Evolutionary conservation across 371 early-diverging fungal species (phyloP).

Genomic region (Mortierella sp.): DNA sequence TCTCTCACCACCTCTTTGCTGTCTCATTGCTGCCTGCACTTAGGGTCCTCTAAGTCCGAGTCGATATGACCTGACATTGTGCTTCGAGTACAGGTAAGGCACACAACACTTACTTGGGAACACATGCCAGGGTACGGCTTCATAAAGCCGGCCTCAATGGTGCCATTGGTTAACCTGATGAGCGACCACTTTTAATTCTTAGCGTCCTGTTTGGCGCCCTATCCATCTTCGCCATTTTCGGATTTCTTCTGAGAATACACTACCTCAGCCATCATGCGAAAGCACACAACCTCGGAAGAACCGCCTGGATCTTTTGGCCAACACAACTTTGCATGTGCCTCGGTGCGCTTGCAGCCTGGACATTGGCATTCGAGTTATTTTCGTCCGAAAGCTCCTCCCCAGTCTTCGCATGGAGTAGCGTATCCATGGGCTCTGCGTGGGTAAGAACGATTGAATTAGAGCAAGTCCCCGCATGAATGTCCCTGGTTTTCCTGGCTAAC

Average conservation of each 20-base stretch:
- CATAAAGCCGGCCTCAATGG: neutral
- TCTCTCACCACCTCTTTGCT: no score
- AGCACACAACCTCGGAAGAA: slow-evolving; percentile 22
- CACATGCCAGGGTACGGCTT: no score
- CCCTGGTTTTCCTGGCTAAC: neutral
- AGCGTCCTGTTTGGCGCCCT: slow-evolving; percentile 20
- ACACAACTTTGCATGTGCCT: slow-evolving; percentile 19
- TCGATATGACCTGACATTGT: slow-evolving; percentile 27
- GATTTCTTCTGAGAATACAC: slow-evolving; percentile 10
- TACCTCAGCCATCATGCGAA: slow-evolving; percentile 1
- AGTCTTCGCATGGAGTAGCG: slow-evolving; percentile 1
- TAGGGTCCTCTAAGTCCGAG: slow-evolving; percentile 25
- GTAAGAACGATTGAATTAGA: no score
- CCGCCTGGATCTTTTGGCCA: slow-evolving; percentile 36
- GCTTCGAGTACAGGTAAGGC: slow-evolving; percentile 29
- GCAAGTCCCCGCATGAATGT: no score
- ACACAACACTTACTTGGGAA: no score
- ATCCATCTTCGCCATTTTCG: slow-evolving; percentile 5
- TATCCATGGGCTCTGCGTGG: slow-evolving; percentile 24
- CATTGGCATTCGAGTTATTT: neutral
- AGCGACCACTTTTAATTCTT: neutral
- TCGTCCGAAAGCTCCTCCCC: neutral
- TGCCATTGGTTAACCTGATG: neutral
- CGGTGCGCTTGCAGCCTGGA: neutral
- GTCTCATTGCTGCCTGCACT: neutral